Evolutionary conservation across 2,329 filamentous ascomycete species (phyloP).

Genomic region (Alternaria conjuncta): DNA sequence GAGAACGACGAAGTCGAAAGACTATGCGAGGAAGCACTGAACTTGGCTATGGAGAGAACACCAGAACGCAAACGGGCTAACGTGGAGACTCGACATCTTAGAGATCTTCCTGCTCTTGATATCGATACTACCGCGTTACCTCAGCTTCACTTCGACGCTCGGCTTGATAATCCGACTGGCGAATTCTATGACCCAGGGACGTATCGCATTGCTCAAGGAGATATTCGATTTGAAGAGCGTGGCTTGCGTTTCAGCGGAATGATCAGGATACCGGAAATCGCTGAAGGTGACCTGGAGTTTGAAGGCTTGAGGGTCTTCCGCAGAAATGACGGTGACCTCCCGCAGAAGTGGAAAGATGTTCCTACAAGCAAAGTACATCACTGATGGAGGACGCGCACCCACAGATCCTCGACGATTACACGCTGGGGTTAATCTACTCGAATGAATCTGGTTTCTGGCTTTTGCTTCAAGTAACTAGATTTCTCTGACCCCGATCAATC

Average conservation of each 20-base stretch:
- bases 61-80: rapidly evolving
- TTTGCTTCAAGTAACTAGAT: not conserved
- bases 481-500: not conserved
- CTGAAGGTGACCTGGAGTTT: not conserved
- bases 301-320: rapidly evolving
- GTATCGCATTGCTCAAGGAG: not conserved
- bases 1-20: not conserved
- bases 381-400: not conserved
- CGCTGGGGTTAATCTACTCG: not conserved
- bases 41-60: not conserved
- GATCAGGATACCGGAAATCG: not conserved
- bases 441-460: not conserved
- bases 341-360: not conserved
- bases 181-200: rapidly evolving
- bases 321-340: not conserved
- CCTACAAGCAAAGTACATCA: not conserved
- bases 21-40: not conserved
- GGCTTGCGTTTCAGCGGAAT: not conserved
- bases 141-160: rapidly evolving
- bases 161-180: not conserved
- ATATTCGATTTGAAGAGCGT: not conserved
- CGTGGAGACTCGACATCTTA: not conserved
- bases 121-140: not conserved
- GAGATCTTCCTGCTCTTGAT: not conserved
- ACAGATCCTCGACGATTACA: not conserved